A percentile compares a stretch with the other conserved stretches of the same genome.
Conservation (phyloP, 2,329 filamentous ascomycete genomes). For the Aspergillus arachidicola region DNA sequence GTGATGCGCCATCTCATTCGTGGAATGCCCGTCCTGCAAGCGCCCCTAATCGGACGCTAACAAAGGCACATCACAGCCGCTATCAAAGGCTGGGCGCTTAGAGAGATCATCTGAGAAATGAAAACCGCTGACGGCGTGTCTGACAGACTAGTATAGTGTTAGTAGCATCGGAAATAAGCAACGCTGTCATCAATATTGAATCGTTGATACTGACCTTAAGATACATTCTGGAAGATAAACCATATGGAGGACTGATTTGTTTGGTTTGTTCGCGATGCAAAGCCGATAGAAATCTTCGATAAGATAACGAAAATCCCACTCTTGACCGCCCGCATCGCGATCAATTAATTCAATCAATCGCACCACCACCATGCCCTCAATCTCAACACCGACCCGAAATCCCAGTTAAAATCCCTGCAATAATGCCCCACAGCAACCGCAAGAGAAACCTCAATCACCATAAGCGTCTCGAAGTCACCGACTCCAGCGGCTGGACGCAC, state of each 20-base stretch:
- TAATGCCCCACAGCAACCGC: slow-evolving; percentile 40
- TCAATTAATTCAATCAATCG: not conserved
- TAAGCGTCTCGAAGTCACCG: slow-evolving; percentile 42
- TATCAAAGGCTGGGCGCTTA: slow-evolving; percentile 29
- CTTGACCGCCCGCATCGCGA: not conserved
- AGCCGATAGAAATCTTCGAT: not conserved
- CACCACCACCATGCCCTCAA: not conserved
- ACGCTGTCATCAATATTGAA: no score
- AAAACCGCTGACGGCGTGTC: no score
- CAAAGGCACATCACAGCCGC: slow-evolving; percentile 20
- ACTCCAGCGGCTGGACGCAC: slow-evolving; percentile 48
- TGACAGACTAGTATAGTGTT: no score
- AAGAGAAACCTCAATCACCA: slow-evolving; percentile 24
- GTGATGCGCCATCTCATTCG: slow-evolving; percentile 28
- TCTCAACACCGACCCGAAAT: not conserved
- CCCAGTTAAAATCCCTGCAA: slow-evolving; percentile 5
- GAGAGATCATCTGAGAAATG: slow-evolving; percentile 7
- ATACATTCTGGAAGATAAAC: no score
- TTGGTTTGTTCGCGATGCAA: slow-evolving; percentile 11
- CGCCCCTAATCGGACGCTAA: slow-evolving; percentile 34
- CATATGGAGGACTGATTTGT: not conserved
- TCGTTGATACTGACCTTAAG: no score
- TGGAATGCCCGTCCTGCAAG: slow-evolving; percentile 26
- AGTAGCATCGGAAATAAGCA: no score
- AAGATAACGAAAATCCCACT: not conserved